These are phyloP conservation scores for Phlebiopsis gigantea DNA, from an alignment of 768 basidiomycete genomes.

Conservation along the genomic window DNA sequence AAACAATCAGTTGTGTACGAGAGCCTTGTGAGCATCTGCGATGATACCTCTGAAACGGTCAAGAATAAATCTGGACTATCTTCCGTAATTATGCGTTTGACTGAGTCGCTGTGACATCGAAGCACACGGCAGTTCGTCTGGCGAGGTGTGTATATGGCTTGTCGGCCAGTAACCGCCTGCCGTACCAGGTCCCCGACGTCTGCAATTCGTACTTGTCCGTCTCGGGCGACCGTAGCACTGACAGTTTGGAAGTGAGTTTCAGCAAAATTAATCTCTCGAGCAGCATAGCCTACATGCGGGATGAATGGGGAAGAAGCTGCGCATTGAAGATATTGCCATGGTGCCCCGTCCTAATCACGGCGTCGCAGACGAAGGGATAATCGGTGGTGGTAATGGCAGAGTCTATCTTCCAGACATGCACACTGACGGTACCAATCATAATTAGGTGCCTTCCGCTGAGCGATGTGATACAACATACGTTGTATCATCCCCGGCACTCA, in stretches of 20 bases:
- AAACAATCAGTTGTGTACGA: neutral
- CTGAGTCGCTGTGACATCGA: constrained; percentile 65
- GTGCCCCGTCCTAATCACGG: constrained; percentile 77
- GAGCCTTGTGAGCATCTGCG: neutral
- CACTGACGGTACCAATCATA: constrained; percentile 30
- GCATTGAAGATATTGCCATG: constrained; percentile 81
- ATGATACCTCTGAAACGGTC: constrained; percentile 72
- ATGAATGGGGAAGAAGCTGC: constrained; percentile 72
- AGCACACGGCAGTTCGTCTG: constrained; percentile 51
- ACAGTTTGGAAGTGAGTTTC: too few relatives aligned
- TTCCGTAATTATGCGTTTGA: constrained; percentile 78
- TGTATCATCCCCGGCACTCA: constrained; percentile 72
- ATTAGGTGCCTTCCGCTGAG: too few relatives aligned
- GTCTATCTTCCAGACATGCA: constrained; percentile 78
- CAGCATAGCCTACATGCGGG: constrained; percentile 72
- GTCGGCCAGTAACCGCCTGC: constrained; percentile 19
- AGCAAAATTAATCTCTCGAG: too few relatives aligned
- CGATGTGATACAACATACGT: too few relatives aligned
- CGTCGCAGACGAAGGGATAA: constrained; percentile 61
- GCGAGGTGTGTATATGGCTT: constrained; percentile 39
- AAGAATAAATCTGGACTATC: constrained; percentile 73
- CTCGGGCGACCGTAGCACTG: constrained; percentile 72
- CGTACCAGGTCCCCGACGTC: constrained; percentile 42
- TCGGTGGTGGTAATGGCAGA: constrained; percentile 34
- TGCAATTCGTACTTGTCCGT: constrained; percentile 72